Conservation (phyloP, 1,139 yeast species). For the Sugiyamaella neomexicana region DNA sequence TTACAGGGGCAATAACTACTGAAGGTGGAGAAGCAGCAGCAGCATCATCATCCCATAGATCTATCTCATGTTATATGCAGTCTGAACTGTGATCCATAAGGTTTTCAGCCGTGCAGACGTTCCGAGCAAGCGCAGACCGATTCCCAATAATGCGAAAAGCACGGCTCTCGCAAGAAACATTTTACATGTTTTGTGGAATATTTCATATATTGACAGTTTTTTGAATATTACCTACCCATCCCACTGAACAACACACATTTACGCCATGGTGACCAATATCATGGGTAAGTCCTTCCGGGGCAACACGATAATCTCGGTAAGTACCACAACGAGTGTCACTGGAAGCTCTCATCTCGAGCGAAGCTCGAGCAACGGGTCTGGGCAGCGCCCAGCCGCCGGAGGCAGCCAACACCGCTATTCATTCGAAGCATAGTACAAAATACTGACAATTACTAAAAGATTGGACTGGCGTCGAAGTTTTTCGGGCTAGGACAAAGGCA, state of each 20-base stretch:
- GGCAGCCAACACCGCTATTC: neutral
- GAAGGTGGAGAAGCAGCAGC: neutral
- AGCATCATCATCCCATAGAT: neutral
- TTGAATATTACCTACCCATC: no score
- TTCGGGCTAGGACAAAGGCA: slow-evolving; percentile 80
- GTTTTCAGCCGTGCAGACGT: neutral
- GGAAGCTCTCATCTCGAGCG: neutral
- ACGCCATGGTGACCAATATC: slow-evolving; percentile 42
- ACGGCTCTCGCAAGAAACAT: neutral
- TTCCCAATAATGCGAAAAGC: no score
- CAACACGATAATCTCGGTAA: slow-evolving; percentile 40
- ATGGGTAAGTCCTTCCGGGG: slow-evolving; percentile 47
- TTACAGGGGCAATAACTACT: no score
- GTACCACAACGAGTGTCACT: slow-evolving; percentile 19
- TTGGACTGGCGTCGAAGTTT: slow-evolving; percentile 76
- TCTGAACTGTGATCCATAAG: neutral
- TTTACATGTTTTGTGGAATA: neutral
- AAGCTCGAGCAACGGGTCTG: neutral
- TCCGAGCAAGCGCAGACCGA: neutral
- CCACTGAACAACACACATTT: neutral
- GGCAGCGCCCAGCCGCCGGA: slow-evolving; percentile 5
- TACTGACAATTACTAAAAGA: slow-evolving; percentile 41
- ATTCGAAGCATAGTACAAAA: neutral
- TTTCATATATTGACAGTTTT: neutral
- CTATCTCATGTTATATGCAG: neutral